Percentiles rank a stretch among this genome's conserved stretches.
These are phyloP conservation scores for Cicer pinnatifidum DNA, from an alignment of 306 rosid genomes.

Conservation along the genomic window DNA sequence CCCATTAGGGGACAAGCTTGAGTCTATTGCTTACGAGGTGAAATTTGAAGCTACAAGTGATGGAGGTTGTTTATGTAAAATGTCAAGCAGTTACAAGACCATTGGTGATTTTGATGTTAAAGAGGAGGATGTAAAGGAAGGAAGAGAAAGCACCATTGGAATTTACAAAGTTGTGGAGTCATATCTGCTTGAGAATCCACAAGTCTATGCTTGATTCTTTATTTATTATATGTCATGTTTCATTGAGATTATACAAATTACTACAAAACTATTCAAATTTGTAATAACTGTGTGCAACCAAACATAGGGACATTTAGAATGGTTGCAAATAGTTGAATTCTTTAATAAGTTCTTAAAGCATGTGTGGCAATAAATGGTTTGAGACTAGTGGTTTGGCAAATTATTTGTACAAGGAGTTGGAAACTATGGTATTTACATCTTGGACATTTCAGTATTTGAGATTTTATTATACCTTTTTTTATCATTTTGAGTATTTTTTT, in stretches of 20 bases:
- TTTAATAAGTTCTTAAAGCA: conserved; percentile 26
- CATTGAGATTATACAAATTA: conserved; percentile 35
- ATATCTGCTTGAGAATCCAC: conserved; percentile 67
- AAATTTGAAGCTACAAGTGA: conserved; percentile 66
- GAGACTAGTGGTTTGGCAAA: conserved; percentile 38
- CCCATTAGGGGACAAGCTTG: conserved; percentile 74
- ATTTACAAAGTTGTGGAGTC: conserved; percentile 70
- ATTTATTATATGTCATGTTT: conserved; percentile 5
- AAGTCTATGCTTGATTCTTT: conserved; percentile 55
- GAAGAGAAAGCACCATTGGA: conserved; percentile 70
- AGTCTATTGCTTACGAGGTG: conserved; percentile 62
- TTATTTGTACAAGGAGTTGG: conserved; percentile 42
- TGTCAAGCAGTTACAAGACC: conserved; percentile 60
- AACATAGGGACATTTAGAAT: conserved; percentile 34
- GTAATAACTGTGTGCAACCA: conserved; percentile 18
- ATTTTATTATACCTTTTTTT: not conserved
- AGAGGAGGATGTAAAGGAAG: conserved; percentile 65
- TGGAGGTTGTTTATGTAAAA: conserved; percentile 64
- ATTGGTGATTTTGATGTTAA: conserved; percentile 53
- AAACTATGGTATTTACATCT: conserved; percentile 9
- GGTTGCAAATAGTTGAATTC: conserved; percentile 37
- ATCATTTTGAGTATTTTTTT: not conserved
- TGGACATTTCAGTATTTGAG: not conserved
- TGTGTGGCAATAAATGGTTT: conserved; percentile 27
- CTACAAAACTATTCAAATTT: conserved; percentile 34